phyloP scores from a whole-genome alignment of 2,329 filamentous ascomycete species.

The Neofusicoccum sp. region DNA sequence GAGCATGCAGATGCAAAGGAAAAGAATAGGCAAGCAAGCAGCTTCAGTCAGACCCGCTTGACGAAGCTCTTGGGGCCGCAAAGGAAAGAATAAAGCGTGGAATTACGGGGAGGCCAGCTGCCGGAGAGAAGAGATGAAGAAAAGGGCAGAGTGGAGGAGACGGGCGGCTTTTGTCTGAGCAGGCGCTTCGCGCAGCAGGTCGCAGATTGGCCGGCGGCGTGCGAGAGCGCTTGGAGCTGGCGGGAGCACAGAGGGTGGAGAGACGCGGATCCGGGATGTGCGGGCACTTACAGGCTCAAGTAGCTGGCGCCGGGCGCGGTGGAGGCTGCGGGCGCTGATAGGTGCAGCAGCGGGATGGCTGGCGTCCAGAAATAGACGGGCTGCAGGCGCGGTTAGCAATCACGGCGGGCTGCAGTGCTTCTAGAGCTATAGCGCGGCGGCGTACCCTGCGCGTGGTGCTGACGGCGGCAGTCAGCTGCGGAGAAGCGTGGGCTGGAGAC shows the following conservation, averaged over 20 bases:
- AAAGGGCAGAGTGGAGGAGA: conserved; percentile 35
- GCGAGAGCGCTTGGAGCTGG: conserved; percentile 7
- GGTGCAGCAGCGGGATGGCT: conserved; percentile 11
- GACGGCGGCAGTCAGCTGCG: neutral
- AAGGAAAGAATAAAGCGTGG: conserved; percentile 33
- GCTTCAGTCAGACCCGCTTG: conserved; percentile 20
- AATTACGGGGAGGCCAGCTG: conserved; percentile 44
- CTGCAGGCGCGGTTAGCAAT: neutral
- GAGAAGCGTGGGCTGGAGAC: neutral
- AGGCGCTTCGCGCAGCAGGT: conserved; percentile 37
- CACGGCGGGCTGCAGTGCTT: conserved; percentile 5
- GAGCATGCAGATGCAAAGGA: conserved; percentile 34
- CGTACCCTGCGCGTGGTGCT: conserved; percentile 9
- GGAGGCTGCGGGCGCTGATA: conserved; percentile 15
- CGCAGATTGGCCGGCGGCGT: conserved; percentile 13
- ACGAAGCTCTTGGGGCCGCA: conserved; percentile 18
- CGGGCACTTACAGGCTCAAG: conserved; percentile 21
- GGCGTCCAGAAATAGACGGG: conserved; percentile 22
- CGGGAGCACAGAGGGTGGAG: conserved; percentile 11
- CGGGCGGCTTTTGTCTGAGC: conserved; percentile 43
- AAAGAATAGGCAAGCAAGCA: conserved; percentile 22
- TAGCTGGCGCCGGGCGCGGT: conserved; percentile 2
- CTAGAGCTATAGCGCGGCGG: neutral
- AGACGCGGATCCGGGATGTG: conserved; percentile 1
- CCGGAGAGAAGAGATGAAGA: conserved; percentile 33